A percentile compares a stretch with the other conserved stretches of the same genome.
Conservation (phyloP, 495 filamentous ascomycete genomes). For the Trichoderma reesei region DNA sequence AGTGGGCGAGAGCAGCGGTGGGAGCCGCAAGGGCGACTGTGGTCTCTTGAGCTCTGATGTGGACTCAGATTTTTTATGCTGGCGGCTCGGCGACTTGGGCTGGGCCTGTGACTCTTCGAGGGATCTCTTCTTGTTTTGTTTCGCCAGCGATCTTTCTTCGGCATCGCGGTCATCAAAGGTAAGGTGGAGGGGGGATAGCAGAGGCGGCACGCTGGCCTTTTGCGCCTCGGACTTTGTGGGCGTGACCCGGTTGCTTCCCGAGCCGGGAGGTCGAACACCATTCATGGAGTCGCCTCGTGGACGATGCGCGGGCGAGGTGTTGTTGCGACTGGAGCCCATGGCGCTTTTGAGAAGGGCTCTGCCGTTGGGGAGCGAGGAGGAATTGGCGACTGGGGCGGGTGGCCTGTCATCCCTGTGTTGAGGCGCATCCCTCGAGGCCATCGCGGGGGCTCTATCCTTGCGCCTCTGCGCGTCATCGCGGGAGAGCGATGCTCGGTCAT, state of each 20-base stretch:
- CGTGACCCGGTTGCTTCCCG: slow-evolving; percentile 21
- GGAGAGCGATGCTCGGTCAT: slow-evolving; percentile 11
- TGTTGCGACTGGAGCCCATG: background rate
- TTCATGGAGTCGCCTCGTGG: slow-evolving; percentile 22
- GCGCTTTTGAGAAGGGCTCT: slow-evolving; percentile 7
- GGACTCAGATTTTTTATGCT: slow-evolving; percentile 14
- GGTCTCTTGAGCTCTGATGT: slow-evolving; percentile 24
- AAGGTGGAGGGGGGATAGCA: slow-evolving; percentile 35
- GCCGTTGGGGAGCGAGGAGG: slow-evolving; percentile 9
- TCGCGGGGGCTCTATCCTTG: slow-evolving; percentile 12
- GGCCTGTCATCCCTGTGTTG: slow-evolving; percentile 19
- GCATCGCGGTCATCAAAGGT: slow-evolving; percentile 18
- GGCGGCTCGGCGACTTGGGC: slow-evolving; percentile 11
- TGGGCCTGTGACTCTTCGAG: slow-evolving; percentile 19
- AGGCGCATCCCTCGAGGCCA: slow-evolving; percentile 18
- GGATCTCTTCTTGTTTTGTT: slow-evolving; percentile 20
- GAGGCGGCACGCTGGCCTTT: slow-evolving; percentile 25
- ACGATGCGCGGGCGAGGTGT: slow-evolving; percentile 2
- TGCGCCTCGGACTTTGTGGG: slow-evolving; percentile 27
- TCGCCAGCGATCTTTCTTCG: slow-evolving; percentile 16
- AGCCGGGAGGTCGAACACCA: slow-evolving; percentile 24
- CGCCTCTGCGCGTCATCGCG: slow-evolving; percentile 8
- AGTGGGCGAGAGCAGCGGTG: slow-evolving; percentile 37
- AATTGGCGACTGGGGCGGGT: slow-evolving; percentile 6
- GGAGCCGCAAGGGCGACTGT: slow-evolving; percentile 23